Conservation (phyloP, 2,329 filamentous ascomycete genomes). For the Trichoderma atrobrunneum region DNA sequence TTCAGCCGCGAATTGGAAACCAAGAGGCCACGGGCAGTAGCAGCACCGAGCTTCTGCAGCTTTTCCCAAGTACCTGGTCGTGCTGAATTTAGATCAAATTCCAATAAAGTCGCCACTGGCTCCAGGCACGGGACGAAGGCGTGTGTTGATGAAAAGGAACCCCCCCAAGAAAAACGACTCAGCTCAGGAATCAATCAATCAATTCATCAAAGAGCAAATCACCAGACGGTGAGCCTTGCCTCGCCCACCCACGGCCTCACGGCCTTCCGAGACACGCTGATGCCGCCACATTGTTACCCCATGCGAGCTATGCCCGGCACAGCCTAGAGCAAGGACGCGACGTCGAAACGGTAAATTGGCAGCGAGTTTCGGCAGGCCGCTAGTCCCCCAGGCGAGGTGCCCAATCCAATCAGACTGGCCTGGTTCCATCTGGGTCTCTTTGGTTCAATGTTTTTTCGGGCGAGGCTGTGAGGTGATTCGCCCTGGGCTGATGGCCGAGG, state of each 20-base stretch:
- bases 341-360: background rate
- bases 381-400: background rate
- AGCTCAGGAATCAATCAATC: background rate
- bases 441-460: background rate
- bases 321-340: background rate
- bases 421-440: background rate
- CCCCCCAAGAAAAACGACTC: background rate
- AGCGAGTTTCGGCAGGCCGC: background rate
- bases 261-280: constrained; percentile 5
- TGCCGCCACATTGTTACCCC: constrained; percentile 1
- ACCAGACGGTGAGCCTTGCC: background rate
- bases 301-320: background rate
- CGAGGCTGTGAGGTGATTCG: constrained; percentile 16
- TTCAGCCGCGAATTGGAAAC: background rate
- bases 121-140: background rate
- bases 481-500: constrained; percentile 1
- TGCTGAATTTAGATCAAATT: background rate
- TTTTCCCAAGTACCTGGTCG: background rate
- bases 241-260: background rate
- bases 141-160: background rate
- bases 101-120: constrained; percentile 1
- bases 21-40: background rate
- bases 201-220: background rate
- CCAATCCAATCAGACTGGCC: background rate
- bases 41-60: background rate